Evolutionary conservation across 2,329 filamentous ascomycete species (phyloP).

Genomic region (Neofusicoccum kwambonambiense): DNA sequence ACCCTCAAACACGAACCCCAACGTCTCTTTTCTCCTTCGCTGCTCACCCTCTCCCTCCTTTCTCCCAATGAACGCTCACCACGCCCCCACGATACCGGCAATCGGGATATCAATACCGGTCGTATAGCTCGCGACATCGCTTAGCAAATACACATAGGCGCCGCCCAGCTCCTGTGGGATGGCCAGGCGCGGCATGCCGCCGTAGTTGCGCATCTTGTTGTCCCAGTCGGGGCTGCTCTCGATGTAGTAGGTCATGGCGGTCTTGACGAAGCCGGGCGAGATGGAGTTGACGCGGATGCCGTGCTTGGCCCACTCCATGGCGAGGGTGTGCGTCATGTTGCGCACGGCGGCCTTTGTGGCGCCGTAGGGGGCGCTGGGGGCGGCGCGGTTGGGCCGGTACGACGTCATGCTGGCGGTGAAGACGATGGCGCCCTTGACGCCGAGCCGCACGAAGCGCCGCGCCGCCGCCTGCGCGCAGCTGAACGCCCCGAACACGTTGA

Average conservation of each 20-base stretch:
- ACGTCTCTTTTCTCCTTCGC: not conserved
- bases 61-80: slow-evolving; percentile 24
- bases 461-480: slow-evolving; percentile 49
- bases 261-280: slow-evolving; percentile 33
- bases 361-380: slow-evolving; percentile 50
- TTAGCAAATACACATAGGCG: slow-evolving; percentile 50
- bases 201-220: slow-evolving; percentile 55
- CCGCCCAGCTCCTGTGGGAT: slow-evolving; percentile 52
- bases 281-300: slow-evolving; percentile 36
- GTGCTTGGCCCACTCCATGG: slow-evolving; percentile 34
- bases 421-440: slow-evolving; percentile 39
- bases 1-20: not conserved
- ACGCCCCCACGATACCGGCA: slow-evolving; percentile 49
- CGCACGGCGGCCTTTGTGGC: slow-evolving; percentile 44
- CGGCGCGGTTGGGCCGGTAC: slow-evolving; percentile 51
- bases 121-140: slow-evolving; percentile 49
- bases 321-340: slow-evolving; percentile 43
- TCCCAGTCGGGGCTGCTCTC: slow-evolving; percentile 52
- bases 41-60: not conserved
- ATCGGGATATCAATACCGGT: slow-evolving; percentile 52
- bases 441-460: slow-evolving; percentile 45
- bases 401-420: slow-evolving; percentile 51
- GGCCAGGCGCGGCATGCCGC: slow-evolving; percentile 53
- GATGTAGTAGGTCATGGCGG: slow-evolving; percentile 51
- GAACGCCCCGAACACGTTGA: slow-evolving; percentile 51